A percentile compares a stretch with the other conserved stretches of the same genome.
Conservation (phyloP, 2,329 filamentous ascomycete genomes). For the Penicillium thymicola region DNA sequence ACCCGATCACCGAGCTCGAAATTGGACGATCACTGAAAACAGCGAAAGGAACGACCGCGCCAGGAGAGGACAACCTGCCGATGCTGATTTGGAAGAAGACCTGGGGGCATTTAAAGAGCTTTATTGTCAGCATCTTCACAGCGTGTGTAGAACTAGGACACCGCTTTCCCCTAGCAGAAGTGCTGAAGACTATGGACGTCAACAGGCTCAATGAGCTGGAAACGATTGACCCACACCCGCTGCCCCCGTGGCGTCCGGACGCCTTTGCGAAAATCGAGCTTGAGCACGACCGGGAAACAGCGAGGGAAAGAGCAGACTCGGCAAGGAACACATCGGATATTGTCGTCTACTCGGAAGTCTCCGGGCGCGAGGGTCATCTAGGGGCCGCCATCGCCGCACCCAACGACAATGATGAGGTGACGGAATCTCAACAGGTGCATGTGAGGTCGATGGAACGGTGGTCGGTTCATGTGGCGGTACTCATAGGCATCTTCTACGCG, state of each 20-base stretch:
- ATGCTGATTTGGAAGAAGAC: no score
- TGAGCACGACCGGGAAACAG: neutral
- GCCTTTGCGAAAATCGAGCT: neutral
- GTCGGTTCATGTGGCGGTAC: neutral
- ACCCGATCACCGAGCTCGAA: no score
- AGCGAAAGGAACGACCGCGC: no score
- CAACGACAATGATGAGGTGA: neutral
- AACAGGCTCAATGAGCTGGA: no score
- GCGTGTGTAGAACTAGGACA: no score
- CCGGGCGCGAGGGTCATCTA: neutral
- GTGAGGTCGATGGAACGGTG: neutral
- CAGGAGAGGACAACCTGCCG: no score
- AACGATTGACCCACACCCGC: neutral
- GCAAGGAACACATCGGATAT: neutral
- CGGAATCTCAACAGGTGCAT: neutral
- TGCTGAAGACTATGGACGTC: neutral
- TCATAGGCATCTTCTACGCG: neutral
- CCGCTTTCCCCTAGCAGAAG: neutral
- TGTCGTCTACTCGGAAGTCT: neutral
- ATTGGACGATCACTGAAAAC: no score
- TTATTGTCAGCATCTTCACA: no score
- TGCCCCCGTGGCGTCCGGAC: neutral
- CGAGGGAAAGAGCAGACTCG: neutral
- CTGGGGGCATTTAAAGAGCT: no score
- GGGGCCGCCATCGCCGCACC: neutral